Evolutionary conservation across 768 basidiomycete species (phyloP).

Genomic region (Trametes maxima): DNA sequence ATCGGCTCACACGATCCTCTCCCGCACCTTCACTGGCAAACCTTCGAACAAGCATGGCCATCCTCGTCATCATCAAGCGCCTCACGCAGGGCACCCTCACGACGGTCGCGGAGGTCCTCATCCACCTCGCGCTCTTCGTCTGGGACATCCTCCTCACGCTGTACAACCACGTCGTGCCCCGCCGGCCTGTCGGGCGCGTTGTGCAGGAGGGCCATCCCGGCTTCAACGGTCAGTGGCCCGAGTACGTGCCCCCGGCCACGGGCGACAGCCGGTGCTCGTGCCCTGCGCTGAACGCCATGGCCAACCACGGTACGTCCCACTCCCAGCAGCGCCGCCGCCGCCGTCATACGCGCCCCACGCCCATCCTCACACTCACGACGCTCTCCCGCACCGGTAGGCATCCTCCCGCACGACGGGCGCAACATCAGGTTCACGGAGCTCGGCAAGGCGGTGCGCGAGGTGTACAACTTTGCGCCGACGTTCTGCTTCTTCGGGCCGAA

Average conservation of each 20-base stretch:
- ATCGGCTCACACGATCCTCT: no score
- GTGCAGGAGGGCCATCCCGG: slow-evolving; percentile 40
- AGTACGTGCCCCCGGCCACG: slow-evolving; percentile 55
- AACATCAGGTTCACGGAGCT: slow-evolving; percentile 63
- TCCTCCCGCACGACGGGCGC: slow-evolving; percentile 64
- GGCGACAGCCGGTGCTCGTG: slow-evolving; percentile 75
- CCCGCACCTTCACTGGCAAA: background rate
- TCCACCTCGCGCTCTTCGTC: slow-evolving; percentile 55
- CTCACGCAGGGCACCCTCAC: slow-evolving; percentile 20
- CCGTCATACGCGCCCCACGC: background rate
- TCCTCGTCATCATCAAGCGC: slow-evolving; percentile 18
- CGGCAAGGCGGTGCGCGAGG: slow-evolving; percentile 45
- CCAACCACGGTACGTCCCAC: slow-evolving; percentile 67
- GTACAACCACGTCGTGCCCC: slow-evolving; percentile 53
- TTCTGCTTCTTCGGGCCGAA: slow-evolving; percentile 72
- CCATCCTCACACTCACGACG: no score
- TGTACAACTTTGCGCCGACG: slow-evolving; percentile 71
- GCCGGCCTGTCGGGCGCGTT: slow-evolving; percentile 35
- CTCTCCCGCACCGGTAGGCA: slow-evolving; percentile 27
- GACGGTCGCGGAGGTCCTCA: slow-evolving; percentile 26
- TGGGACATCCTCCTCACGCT: slow-evolving; percentile 18
- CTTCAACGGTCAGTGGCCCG: slow-evolving; percentile 67
- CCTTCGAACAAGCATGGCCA: background rate
- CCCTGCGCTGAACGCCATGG: slow-evolving; percentile 78
- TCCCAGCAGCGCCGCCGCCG: background rate